Conservation (phyloP, 345 rosid species). For the Ricinus communis region DNA sequence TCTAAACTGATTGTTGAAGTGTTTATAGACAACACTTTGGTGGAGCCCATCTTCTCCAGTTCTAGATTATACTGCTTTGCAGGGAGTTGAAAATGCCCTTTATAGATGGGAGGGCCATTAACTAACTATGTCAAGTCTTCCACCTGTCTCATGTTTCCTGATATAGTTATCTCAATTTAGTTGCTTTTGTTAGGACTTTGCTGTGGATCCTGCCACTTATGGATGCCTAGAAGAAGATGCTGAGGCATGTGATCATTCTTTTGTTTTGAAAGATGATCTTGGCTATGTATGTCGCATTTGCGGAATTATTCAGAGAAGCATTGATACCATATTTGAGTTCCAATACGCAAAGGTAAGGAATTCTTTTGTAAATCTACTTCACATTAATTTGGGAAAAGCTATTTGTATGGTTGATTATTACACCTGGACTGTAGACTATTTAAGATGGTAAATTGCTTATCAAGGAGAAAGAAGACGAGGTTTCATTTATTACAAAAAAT, state of each 20-base stretch:
- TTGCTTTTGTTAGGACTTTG: background rate
- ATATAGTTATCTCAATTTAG: no score
- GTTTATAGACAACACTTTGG: no score
- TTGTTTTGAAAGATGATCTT: slow-evolving; percentile 75
- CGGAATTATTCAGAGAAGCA: slow-evolving; percentile 68
- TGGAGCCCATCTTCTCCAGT: no score
- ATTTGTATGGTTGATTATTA: background rate
- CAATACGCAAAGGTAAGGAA: slow-evolving; percentile 18
- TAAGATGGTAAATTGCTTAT: background rate
- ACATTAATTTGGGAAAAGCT: background rate
- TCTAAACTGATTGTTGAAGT: no score
- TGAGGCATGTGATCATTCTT: slow-evolving; percentile 78
- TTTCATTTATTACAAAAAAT: background rate
- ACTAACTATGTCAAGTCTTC: background rate
- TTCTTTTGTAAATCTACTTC: background rate
- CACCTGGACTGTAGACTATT: background rate
- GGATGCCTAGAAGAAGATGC: slow-evolving; percentile 46
- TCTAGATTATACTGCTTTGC: background rate
- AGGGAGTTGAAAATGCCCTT: background rate
- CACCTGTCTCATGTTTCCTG: background rate
- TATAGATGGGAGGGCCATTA: background rate
- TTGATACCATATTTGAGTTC: slow-evolving; percentile 71
- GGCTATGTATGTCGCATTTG: slow-evolving; percentile 91
- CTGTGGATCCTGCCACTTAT: slow-evolving; percentile 40
- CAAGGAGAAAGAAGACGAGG: background rate